Evolutionary conservation across 2,329 filamentous ascomycete species (phyloP), one percentile per base, ranked within the genome.

Genomic region (Aureobasidium musti): DNA sequence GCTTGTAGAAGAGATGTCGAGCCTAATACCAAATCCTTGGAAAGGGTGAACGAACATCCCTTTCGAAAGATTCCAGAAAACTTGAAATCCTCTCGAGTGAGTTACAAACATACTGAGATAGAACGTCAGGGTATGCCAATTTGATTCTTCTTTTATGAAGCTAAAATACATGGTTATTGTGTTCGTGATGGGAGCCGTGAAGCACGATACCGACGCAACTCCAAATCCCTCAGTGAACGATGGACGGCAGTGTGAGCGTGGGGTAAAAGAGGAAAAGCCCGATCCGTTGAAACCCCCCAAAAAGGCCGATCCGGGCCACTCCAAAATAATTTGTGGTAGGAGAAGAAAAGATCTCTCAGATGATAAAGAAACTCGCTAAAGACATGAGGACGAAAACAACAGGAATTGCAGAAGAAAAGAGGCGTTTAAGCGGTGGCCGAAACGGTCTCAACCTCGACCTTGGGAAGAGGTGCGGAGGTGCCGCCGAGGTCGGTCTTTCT

Each of bases 401-500:
- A 57, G 61, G 54, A 33, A 35, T 45, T 43, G 26, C 10, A 19
- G 28, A 63, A 30, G 23, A 53, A 17, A 53, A 8, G 7, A 28
- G 17, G 35, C 26, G 35, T 57, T 67, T 67, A 67, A 19, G 65
- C 65, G 56, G 65, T 21, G 45, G 66, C 72, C 49, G 74, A 71
- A 14, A 86, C 79, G 49, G 82, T 84, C 77, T 87, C 85, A 23
- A 87, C 80, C 72, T 87, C 85, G 68, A 87, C 82, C 78, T 85
- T 86, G 56, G 90, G 87, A 74, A 93, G 83, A 72, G 87, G 82
- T 60, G 87, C 84, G 65, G 83, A 86, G 30, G 90, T 93, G 71
- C 91, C 91, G 65, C 89, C 88, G 13, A 97, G 85, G 75, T 93
- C 87, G 45, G 92, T 96, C 67, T 83, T 76, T 74, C 86, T 86